phyloP scores from a whole-genome alignment of 495 filamentous ascomycete species.

The Podospora australis region DNA sequence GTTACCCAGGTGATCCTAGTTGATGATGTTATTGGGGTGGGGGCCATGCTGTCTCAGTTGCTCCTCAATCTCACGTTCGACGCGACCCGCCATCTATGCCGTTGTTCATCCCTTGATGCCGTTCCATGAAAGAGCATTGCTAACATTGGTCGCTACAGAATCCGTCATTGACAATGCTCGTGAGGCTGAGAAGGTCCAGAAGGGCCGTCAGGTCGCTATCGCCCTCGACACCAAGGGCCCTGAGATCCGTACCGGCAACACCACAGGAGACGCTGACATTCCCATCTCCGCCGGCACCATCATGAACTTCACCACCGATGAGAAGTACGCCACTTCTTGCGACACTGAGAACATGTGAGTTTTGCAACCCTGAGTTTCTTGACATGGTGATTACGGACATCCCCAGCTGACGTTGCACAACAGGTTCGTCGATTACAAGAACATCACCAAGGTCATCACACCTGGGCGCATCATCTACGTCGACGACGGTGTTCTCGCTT shows the following conservation, averaged over 20 bases:
- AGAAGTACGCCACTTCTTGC: slow-evolving; percentile 77
- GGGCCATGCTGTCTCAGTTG: slow-evolving; percentile 14
- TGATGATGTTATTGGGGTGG: slow-evolving; percentile 6
- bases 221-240: slow-evolving; percentile 98
- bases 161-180: slow-evolving; percentile 93
- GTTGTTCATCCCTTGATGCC: too few species aligned
- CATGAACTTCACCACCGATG: slow-evolving; percentile 95
- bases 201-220: slow-evolving; percentile 88
- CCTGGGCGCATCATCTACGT: slow-evolving; percentile 96
- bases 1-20: slow-evolving; percentile 5
- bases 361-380: background rate
- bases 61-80: background rate
- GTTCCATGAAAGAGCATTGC: slow-evolving; percentile 40
- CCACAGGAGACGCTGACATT: slow-evolving; percentile 72
- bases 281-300: slow-evolving; percentile 76
- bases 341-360: slow-evolving; percentile 90
- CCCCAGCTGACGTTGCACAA: slow-evolving; percentile 10
- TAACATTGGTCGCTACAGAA: slow-evolving; percentile 34
- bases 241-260: slow-evolving; percentile 97
- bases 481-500: slow-evolving; percentile 93
- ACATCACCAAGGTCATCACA: slow-evolving; percentile 96
- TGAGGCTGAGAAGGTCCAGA: slow-evolving; percentile 65
- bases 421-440: slow-evolving; percentile 99
- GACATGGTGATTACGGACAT: background rate
- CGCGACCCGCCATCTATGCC: background rate